Percentiles rank a stretch among this genome's conserved stretches.
Conservation (phyloP, 495 filamentous ascomycete species). For the Penicillium paxilli region DNA sequence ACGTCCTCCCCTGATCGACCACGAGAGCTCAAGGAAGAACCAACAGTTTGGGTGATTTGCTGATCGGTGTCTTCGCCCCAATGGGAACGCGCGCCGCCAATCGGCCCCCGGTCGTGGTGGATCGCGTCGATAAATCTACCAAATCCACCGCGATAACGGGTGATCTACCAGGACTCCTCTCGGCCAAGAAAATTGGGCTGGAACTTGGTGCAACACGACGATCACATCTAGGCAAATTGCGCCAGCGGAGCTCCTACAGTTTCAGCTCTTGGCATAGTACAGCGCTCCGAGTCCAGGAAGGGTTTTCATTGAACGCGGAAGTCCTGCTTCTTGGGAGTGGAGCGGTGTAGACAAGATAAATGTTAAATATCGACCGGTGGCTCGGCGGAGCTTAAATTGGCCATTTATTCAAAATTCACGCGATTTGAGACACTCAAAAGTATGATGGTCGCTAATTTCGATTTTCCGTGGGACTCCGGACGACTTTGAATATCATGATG, state of each 20-base stretch:
- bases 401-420: neutral
- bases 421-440: too few species aligned
- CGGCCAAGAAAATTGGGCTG: neutral
- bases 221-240: neutral
- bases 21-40: neutral
- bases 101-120: neutral
- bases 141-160: constrained; percentile 1
- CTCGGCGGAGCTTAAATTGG: neutral
- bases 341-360: neutral
- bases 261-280: neutral
- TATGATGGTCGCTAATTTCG: too few species aligned
- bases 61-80: neutral
- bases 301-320: too few species aligned
- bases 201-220: neutral
- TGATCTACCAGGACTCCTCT: neutral
- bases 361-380: neutral
- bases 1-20: neutral
- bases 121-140: neutral
- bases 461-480: too few species aligned
- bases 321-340: neutral
- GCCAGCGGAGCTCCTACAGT: neutral
- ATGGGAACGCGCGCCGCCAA: neutral
- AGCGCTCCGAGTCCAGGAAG: neutral
- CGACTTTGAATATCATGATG: too few species aligned
- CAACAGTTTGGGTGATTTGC: neutral